Conservation (phyloP, 768 basidiomycete genomes). For the Pisolithus tinctorius region DNA sequence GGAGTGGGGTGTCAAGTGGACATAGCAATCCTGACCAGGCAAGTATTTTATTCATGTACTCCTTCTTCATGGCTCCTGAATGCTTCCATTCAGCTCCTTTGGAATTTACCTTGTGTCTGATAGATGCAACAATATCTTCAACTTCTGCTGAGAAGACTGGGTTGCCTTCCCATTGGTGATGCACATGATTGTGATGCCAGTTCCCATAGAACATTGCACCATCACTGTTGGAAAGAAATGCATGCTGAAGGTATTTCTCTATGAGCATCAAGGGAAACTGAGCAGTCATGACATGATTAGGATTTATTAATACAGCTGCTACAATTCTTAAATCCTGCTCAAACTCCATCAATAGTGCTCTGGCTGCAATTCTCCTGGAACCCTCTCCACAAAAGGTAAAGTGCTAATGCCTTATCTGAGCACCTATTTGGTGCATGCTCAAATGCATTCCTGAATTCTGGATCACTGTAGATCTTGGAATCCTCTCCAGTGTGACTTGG, state of each 20-base stretch:
- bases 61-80: slow-evolving; percentile 19
- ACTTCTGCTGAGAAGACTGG: slow-evolving; percentile 22
- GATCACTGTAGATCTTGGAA: neutral
- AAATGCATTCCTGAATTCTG: neutral
- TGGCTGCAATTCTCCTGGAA: neutral
- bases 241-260: no score
- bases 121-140: slow-evolving; percentile 15
- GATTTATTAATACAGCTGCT: no score
- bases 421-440: neutral
- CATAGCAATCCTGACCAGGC: neutral
- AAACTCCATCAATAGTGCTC: neutral
- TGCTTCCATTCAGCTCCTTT: slow-evolving; percentile 20
- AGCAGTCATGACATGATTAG: neutral
- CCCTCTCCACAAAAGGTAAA: neutral
- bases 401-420: slow-evolving; percentile 1
- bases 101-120: slow-evolving; percentile 16
- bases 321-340: neutral
- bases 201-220: slow-evolving; percentile 19
- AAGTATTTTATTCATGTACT: neutral
- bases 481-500: neutral
- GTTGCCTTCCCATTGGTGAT: slow-evolving; percentile 20
- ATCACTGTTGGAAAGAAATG: slow-evolving; percentile 4
- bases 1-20: neutral
- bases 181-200: slow-evolving; percentile 19
- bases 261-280: neutral